Evolutionary conservation across 208 protist genomes (phyloP).

Genomic region (Acanthamoeba rhysodes): DNA sequence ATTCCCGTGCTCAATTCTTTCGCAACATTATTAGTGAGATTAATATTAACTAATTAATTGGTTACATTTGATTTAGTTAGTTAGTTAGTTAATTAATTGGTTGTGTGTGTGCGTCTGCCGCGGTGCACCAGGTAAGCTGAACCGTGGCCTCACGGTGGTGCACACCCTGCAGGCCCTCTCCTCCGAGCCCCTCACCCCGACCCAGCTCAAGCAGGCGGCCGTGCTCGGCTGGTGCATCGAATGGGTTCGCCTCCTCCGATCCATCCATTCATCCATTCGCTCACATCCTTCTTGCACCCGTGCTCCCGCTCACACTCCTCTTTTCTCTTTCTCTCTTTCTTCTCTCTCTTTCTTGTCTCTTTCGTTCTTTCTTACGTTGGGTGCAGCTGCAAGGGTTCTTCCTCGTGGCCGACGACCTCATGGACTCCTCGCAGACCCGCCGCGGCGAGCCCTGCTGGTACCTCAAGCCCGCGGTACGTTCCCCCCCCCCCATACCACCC

Average conservation of each 20-base stretch:
- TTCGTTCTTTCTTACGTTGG: constrained; percentile 84
- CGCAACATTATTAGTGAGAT: too few species aligned
- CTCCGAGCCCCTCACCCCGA: constrained; percentile 75
- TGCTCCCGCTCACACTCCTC: constrained; percentile 15
- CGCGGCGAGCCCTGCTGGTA: constrained; percentile 98
- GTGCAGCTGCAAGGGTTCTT: constrained; percentile 97
- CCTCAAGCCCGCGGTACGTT: constrained; percentile 68
- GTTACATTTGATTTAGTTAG: background rate
- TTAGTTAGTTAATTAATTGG: background rate
- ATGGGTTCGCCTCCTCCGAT: constrained; percentile 74
- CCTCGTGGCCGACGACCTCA: constrained; percentile 98
- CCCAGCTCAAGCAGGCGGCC: constrained; percentile 89
- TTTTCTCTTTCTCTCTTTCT: background rate
- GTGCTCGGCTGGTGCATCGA: constrained; percentile 94
- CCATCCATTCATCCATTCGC: too few species aligned
- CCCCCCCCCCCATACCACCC: background rate
- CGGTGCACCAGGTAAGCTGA: constrained; percentile 89
- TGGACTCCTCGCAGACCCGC: constrained; percentile 96
- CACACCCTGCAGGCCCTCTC: constrained; percentile 78
- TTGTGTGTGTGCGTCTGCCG: background rate
- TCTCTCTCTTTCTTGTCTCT: too few species aligned
- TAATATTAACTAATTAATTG: too few species aligned
- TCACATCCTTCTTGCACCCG: too few species aligned
- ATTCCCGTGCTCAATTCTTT: constrained; percentile 61
- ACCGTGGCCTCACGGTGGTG: constrained; percentile 88